These are phyloP conservation scores for Akanthomyces muscarius DNA, from an alignment of 2,329 filamentous ascomycete species.

Conservation along the genomic window DNA sequence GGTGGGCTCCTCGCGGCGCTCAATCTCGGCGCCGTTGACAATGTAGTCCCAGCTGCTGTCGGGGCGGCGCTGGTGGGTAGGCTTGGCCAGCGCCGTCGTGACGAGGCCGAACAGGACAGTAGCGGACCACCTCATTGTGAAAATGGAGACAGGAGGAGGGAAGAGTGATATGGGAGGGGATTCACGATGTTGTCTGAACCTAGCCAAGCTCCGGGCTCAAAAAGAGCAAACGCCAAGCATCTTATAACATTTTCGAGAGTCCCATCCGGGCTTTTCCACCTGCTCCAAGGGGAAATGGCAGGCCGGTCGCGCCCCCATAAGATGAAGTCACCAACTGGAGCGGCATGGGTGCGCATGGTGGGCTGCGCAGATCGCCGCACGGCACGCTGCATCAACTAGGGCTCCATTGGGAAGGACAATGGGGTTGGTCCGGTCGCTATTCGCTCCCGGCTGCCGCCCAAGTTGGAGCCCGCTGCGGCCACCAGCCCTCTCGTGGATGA, in stretches of 20 bases:
- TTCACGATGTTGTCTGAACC: not conserved
- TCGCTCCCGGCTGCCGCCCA: not conserved
- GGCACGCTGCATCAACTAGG: not conserved
- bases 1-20: constrained; percentile 70
- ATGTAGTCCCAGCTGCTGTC: constrained; percentile 89
- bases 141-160: not conserved
- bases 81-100: constrained; percentile 12
- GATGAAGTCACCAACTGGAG: constrained; percentile 8
- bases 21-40: constrained; percentile 78
- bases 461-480: not conserved
- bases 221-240: not conserved
- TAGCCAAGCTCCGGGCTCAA: not conserved
- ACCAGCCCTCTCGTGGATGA: not conserved
- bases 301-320: not conserved
- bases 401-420: constrained; percentile 14
- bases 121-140: constrained; percentile 15
- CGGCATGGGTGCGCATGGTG: not conserved
- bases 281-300: constrained; percentile 3
- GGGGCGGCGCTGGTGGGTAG: constrained; percentile 53
- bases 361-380: constrained; percentile 6
- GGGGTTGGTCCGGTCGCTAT: not conserved
- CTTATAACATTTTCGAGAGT: constrained; percentile 7
- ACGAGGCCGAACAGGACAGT: constrained; percentile 12
- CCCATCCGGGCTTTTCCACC: not conserved
- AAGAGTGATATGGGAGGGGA: not conserved